Base-by-base conservation (phyloP, 106 monocot species). In the Platanthera zijinensis region DNA sequence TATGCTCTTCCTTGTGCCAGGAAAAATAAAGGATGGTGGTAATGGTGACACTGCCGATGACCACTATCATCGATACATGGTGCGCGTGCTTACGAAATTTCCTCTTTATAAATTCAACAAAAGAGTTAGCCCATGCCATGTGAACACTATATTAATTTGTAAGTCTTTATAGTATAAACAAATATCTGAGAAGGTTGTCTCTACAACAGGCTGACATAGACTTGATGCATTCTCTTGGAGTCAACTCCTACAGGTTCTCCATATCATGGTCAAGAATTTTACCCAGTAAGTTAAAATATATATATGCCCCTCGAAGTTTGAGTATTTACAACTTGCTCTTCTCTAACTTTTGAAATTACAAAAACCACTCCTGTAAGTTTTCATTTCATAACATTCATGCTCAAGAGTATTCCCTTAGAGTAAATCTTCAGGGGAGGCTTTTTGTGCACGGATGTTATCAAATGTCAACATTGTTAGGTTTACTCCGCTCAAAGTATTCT, bases 1-100 rank as follows among this genome's bases (percentile, higher is more conserved):
- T 39, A 39, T 39, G 39, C 1, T 39, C 39, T 39, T 39, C 39
- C 39, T 39, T 39, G 39, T 39, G 39, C 39, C 50, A 87, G 87
- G 87, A 28, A 78, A 75, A 46, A 81, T 87, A 74, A 48, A 57
- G 28, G 84, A 87, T 68, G 76, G 79, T 8, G 79, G 75, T 49
- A 81, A 75, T 50, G 81, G 81, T 39, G 76, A 81, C 18, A 10
- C 76, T 47, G 76, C 81, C 3, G 81, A 53, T 57, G n/a, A 76
- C 11, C 81, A 81, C 50, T 76, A 70, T n/a, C 69, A 76, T 59
- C 75, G 47, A 6, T 81, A 76, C 49, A 76, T n/a, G 81, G 81
- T 81, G 17, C 45, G 10, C 49, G 25, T 25, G 7, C 9, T 10
- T 48, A 17, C 4, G 71, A 48, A 14, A 13, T 4, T 46, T 68